A percentile compares a stretch with the other conserved stretches of the same genome.
Evolutionary conservation across 2,329 filamentous ascomycete species (phyloP).

Genomic region (Pyrenophora tritici-repentis): DNA sequence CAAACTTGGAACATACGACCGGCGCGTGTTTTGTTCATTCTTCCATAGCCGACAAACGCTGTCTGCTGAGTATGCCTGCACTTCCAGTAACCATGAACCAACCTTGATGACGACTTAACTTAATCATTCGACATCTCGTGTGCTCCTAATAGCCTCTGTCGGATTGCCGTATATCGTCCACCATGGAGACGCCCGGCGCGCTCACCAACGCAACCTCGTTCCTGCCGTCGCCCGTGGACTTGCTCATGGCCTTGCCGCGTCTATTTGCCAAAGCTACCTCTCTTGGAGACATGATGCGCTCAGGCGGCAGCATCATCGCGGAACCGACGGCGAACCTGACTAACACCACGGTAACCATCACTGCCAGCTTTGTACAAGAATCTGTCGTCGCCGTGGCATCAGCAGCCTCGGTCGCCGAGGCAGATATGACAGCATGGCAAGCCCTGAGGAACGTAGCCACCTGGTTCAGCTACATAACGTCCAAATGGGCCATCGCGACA

Average conservation of each 20-base stretch:
- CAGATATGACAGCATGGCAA: conserved; percentile 54
- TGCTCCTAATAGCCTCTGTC: conserved; percentile 11
- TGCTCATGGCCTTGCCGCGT: conserved; percentile 71
- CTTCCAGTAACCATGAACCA: conserved; percentile 5
- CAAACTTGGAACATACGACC: not conserved
- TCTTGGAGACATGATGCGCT: conserved; percentile 61
- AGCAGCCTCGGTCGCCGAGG: conserved; percentile 31
- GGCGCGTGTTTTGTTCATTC: not conserved
- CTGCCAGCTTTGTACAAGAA: conserved; percentile 49
- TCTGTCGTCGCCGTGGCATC: conserved; percentile 51
- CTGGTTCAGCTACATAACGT: conserved; percentile 75
- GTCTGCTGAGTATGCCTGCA: not conserved
- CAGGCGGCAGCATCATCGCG: conserved; percentile 64
- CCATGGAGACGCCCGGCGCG: conserved; percentile 34
- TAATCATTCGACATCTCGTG: not conserved
- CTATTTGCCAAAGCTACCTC: conserved; percentile 71
- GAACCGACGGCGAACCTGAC: conserved; percentile 60
- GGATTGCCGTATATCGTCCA: conserved; percentile 13
- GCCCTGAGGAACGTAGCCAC: conserved; percentile 74
- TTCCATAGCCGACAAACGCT: not conserved
- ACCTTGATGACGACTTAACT: not conserved
- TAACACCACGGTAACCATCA: conserved; percentile 47
- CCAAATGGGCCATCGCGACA: conserved; percentile 83
- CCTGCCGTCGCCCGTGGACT: conserved; percentile 67
- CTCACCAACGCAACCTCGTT: conserved; percentile 44